Evolutionary conservation across 768 basidiomycete species (phyloP), one percentile per base, ranked within the genome.

Genomic region (Clitopilus passeckerianus): DNA sequence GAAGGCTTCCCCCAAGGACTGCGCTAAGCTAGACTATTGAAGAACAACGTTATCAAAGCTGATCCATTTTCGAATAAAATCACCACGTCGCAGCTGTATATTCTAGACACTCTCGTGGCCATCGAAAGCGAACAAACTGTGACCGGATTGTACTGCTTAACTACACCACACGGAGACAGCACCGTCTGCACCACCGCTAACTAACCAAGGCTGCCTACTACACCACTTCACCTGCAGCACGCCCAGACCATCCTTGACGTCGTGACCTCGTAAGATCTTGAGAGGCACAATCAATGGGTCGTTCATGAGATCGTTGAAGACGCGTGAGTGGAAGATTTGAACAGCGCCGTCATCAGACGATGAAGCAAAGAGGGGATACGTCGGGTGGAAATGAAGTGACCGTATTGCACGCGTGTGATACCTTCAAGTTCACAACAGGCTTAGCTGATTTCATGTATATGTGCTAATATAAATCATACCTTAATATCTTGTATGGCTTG

Each of bases 271-370:
- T 52, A 99, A 80, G 56, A 98, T 96, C 75, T 98, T 98, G 67
- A 99, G 77, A 18, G 97, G 97, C 1, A 99, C 96, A 66, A 99
- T 98, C 60, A 98, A 79, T 33, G 97, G 96, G 74, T 99, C 96
- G 50, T 92, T 95, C 86, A 97, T 90, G 52, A 98, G 81, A 72
- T 99, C 97, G 67, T 85, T 90, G 76, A 91, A 98, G 50, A 98
- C 91, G 61, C 95, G 86, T 33, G 90, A 84, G 73, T 99, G 97
- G 85, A 99, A 98, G 64, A 99, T 79, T 71, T 98, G 96, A 65
- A 98, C 93, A 43, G 93, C 88, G 27, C 97, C 97, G 72, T 98
- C 97, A 72, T 99, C 97, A 22, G 95, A 95, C 44, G 93, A 91
- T 6, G 93, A 95, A 10, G 94, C 94, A 72, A 99, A 98, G 22